A percentile compares a stretch with the other conserved stretches of the same genome.
Conservation (phyloP, 1,139 yeast species). For the Pneumocystis jirovecii region DNA sequence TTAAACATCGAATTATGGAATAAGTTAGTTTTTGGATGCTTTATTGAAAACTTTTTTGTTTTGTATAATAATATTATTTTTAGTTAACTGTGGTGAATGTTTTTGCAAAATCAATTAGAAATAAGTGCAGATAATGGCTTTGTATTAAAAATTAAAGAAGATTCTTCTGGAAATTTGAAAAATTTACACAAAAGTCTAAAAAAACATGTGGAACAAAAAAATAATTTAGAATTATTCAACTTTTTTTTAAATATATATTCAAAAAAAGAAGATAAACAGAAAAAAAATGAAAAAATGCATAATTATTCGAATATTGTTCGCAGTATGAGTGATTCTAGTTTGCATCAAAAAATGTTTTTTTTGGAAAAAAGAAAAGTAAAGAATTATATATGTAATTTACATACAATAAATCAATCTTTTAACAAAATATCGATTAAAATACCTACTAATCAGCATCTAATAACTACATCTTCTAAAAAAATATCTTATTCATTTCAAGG, state of each 20-base stretch:
- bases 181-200: neutral
- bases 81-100: neutral
- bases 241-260: neutral
- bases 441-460: neutral
- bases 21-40: neutral
- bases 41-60: neutral
- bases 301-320: neutral
- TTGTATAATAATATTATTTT: neutral
- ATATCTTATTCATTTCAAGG: neutral
- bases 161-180: neutral
- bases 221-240: neutral
- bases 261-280: neutral
- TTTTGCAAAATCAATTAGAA: neutral
- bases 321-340: neutral
- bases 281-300: neutral
- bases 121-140: neutral
- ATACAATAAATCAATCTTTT: neutral
- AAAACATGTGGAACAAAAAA: neutral
- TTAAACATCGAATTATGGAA: neutral
- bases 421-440: neutral
- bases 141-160: no score
- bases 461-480: neutral
- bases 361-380: neutral
- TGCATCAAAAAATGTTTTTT: neutral
- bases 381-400: neutral